phyloP scores from a whole-genome alignment of 2,329 filamentous ascomycete species.

The Acephala macrosclerotiorum region DNA sequence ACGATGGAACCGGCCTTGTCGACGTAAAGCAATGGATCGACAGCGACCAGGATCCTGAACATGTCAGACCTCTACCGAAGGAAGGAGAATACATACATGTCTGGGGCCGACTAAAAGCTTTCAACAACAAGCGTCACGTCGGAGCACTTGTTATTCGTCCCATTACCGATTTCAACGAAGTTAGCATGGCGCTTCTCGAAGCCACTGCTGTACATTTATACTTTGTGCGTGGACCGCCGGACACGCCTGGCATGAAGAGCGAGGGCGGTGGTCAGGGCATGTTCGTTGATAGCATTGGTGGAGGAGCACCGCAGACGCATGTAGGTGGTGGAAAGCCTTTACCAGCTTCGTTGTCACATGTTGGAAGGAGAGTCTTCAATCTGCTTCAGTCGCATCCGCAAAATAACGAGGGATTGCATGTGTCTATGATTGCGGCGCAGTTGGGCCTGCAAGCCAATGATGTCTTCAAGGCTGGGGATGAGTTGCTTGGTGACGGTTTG shows the following conservation, averaged over 20 bases:
- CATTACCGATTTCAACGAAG: slow-evolving; percentile 86
- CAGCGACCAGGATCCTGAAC: slow-evolving; percentile 50
- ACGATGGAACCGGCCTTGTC: slow-evolving; percentile 92
- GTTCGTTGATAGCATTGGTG: slow-evolving; percentile 47
- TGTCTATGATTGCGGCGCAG: slow-evolving; percentile 75
- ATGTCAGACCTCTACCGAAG: slow-evolving; percentile 60
- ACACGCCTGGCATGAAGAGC: slow-evolving; percentile 43
- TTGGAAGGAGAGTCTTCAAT: slow-evolving; percentile 75
- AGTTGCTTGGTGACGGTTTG: slow-evolving; percentile 74
- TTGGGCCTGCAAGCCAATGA: slow-evolving; percentile 72
- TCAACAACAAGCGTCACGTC: slow-evolving; percentile 84
- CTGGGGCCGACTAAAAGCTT: slow-evolving; percentile 83
- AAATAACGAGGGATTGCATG: slow-evolving; percentile 83
- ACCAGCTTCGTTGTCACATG: slow-evolving; percentile 54
- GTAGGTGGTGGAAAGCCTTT: slow-evolving; percentile 41
- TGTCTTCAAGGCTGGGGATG: slow-evolving; percentile 80
- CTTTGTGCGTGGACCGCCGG: slow-evolving; percentile 73
- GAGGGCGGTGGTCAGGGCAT: slow-evolving; percentile 45
- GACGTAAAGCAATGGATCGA: slow-evolving; percentile 89
- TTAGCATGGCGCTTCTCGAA: slow-evolving; percentile 91
- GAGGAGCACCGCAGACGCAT: slow-evolving; percentile 42
- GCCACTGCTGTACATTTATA: slow-evolving; percentile 87
- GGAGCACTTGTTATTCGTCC: slow-evolving; percentile 82
- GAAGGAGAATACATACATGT: slow-evolving; percentile 84
- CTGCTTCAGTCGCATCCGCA: slow-evolving; percentile 72